Evolutionary conservation across 2,329 filamentous ascomycete genomes (phyloP).

Genomic region (Apiospora pterosperma): DNA sequence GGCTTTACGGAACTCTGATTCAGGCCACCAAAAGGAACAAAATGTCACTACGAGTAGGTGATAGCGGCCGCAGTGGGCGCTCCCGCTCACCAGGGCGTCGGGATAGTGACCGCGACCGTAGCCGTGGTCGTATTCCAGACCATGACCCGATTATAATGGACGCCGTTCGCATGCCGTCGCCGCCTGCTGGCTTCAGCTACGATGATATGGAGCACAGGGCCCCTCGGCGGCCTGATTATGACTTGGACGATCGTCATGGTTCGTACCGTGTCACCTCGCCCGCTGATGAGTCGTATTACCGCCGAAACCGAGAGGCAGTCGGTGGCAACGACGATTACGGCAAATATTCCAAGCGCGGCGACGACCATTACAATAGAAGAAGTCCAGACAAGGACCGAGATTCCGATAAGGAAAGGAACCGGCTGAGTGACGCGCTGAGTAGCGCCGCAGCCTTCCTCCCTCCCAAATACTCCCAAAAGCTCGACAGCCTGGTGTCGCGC

Average conservation of each 20-base stretch:
- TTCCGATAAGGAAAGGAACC: conserved; percentile 11
- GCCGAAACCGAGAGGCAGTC: conserved; percentile 14
- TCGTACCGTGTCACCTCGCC: conserved; percentile 30
- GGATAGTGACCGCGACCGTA: conserved; percentile 32
- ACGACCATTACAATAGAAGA: conserved; percentile 10
- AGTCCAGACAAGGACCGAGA: conserved; percentile 5
- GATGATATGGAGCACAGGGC: conserved; percentile 25
- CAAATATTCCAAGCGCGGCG: conserved; percentile 12
- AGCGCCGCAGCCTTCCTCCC: conserved; percentile 27
- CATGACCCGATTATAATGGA: conserved; percentile 33
- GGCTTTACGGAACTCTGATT: neutral
- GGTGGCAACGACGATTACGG: conserved; percentile 8
- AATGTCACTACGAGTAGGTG: conserved; percentile 52
- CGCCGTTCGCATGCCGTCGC: conserved; percentile 38
- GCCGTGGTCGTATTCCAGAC: conserved; percentile 27
- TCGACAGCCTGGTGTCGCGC: conserved; percentile 16
- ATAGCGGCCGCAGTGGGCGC: conserved; percentile 40
- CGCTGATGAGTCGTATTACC: conserved; percentile 22
- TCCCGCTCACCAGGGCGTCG: conserved; percentile 44
- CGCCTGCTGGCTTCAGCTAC: conserved; percentile 36
- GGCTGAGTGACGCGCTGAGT: conserved; percentile 18
- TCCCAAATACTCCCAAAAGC: conserved; percentile 25
- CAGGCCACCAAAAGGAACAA: neutral
- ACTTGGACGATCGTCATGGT: conserved; percentile 31
- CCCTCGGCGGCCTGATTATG: conserved; percentile 29